phyloP scores from a whole-genome alignment of 495 filamentous ascomycete species.

The Aspergillus cavernicola region DNA sequence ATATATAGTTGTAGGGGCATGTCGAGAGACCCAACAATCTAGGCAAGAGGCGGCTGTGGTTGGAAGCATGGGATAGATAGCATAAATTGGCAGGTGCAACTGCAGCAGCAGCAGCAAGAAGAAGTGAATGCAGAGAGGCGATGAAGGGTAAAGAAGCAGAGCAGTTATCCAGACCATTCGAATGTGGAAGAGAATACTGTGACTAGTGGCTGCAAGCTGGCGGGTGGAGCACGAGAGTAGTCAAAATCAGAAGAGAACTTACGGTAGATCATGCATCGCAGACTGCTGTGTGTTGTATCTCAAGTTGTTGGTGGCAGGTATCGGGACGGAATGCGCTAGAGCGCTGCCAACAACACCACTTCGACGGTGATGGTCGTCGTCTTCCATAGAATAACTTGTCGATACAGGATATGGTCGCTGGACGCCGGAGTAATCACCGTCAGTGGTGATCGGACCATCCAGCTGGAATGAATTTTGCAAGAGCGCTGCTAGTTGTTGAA shows the following conservation, averaged over 20 bases:
- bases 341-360: slow-evolving; percentile 37
- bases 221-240: slow-evolving; percentile 35
- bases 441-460: slow-evolving; percentile 37
- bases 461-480: slow-evolving; percentile 37
- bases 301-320: slow-evolving; percentile 45
- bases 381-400: slow-evolving; percentile 36
- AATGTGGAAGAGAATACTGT: too few species aligned
- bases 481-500: slow-evolving; percentile 31
- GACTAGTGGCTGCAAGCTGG: slow-evolving; percentile 36
- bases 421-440: slow-evolving; percentile 38
- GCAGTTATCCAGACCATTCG: slow-evolving; percentile 24
- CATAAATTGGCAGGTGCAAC: slow-evolving; percentile 3
- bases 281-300: slow-evolving; percentile 44
- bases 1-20: slow-evolving; percentile 11
- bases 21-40: slow-evolving; percentile 6
- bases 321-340: slow-evolving; percentile 34
- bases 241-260: slow-evolving; percentile 44
- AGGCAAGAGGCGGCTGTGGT: slow-evolving; percentile 10
- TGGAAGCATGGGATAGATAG: slow-evolving; percentile 16
- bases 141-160: not conserved
- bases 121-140: slow-evolving; percentile 10
- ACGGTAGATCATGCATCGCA: slow-evolving; percentile 47
- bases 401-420: slow-evolving; percentile 29
- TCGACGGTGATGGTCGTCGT: slow-evolving; percentile 40
- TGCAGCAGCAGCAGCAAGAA: slow-evolving; percentile 13